Conservation (phyloP, 1,139 yeast genomes). For the Pichia sp. region DNA sequence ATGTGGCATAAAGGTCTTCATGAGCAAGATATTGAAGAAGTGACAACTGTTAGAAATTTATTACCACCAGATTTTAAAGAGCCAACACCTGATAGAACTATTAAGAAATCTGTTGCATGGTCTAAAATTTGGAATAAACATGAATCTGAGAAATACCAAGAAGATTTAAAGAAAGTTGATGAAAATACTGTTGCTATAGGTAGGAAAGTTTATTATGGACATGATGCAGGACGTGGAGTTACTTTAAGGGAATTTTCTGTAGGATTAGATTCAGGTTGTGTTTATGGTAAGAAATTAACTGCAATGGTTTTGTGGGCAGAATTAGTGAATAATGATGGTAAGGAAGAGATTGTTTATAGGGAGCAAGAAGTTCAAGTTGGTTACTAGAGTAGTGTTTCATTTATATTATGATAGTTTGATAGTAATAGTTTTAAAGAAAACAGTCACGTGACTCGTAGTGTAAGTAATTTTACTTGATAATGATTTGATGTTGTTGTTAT, state of each 20-base stretch:
- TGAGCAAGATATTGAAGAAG: slow-evolving; percentile 56
- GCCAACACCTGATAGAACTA: slow-evolving; percentile 46
- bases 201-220: slow-evolving; percentile 74
- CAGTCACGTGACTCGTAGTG: no score
- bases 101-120: slow-evolving; percentile 48
- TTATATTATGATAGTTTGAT: no score
- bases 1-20: slow-evolving; percentile 50
- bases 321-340: slow-evolving; percentile 5
- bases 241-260: slow-evolving; percentile 55
- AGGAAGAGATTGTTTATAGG: slow-evolving; percentile 11
- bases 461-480: no score
- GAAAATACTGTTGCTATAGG: slow-evolving; percentile 23
- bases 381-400: slow-evolving; percentile 19
- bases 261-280: slow-evolving; percentile 83
- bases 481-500: no score
- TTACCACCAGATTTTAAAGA: slow-evolving; percentile 49
- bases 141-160: slow-evolving; percentile 25
- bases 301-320: slow-evolving; percentile 49
- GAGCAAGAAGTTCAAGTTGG: slow-evolving; percentile 21
- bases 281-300: slow-evolving; percentile 60
- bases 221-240: slow-evolving; percentile 77
- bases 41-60: slow-evolving; percentile 55
- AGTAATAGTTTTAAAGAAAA: no score
- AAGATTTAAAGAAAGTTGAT: slow-evolving; percentile 7
- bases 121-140: slow-evolving; percentile 52